Percentiles rank a stretch among this genome's conserved stretches.
These are phyloP conservation scores for Xylariomycetidae sp. DNA, from an alignment of 2,329 filamentous ascomycete genomes.

Conservation along the genomic window DNA sequence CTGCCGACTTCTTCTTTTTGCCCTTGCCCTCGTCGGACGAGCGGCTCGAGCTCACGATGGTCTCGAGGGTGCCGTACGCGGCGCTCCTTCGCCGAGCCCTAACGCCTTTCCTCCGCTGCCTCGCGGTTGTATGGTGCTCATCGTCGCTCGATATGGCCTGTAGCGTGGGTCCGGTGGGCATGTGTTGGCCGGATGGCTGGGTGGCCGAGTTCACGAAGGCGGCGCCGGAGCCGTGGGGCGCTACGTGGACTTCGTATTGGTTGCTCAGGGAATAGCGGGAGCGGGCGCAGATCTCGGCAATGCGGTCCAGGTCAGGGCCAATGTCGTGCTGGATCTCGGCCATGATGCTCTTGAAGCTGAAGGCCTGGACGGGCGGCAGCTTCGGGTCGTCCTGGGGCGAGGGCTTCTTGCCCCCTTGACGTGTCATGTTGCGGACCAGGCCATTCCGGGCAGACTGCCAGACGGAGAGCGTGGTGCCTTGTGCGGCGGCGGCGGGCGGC, in stretches of 20 bases:
- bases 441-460: conserved; percentile 31
- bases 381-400: conserved; percentile 31
- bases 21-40: conserved; percentile 58
- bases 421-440: conserved; percentile 37
- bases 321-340: conserved; percentile 49
- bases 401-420: conserved; percentile 33
- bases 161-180: conserved; percentile 44
- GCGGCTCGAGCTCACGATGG: conserved; percentile 60
- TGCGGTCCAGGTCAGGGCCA: conserved; percentile 54
- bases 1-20: conserved; percentile 54
- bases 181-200: conserved; percentile 25
- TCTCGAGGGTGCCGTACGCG: conserved; percentile 58
- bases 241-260: conserved; percentile 60
- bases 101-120: conserved; percentile 35
- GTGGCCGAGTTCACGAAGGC: conserved; percentile 33
- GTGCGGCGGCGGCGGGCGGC: conserved; percentile 19
- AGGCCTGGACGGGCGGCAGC: conserved; percentile 56
- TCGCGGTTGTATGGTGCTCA: conserved; percentile 36
- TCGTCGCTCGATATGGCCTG: conserved; percentile 54
- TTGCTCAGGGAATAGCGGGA: conserved; percentile 61
- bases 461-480: conserved; percentile 17
- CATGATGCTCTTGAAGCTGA: conserved; percentile 60
- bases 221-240: conserved; percentile 53
- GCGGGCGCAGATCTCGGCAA: conserved; percentile 61
- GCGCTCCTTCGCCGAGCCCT: conserved; percentile 40